Evolutionary conservation across 78 protist species (phyloP), one percentile per base, ranked within the genome.

Genomic region (Diacronema lutheri): DNA sequence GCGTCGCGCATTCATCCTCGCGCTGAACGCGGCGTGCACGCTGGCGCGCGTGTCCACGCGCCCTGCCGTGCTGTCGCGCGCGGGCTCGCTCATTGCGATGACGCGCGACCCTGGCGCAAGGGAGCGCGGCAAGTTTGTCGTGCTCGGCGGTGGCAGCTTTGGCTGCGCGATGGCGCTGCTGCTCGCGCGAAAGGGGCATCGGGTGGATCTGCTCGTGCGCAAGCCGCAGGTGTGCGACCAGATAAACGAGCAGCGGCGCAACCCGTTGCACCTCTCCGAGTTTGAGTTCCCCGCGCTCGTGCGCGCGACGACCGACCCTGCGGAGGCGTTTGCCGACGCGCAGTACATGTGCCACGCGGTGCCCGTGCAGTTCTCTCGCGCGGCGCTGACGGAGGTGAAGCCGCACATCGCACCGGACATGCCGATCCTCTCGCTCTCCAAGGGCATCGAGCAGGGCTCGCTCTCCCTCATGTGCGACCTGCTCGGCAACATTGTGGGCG

Each of bases 81-180:
- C n/a, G n/a, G n/a, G n/a, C n/a, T n/a, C n/a, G n/a, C n/a, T n/a
- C n/a, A n/a, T n/a, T n/a, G n/a, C n/a, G n/a, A n/a, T n/a, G n/a
- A n/a, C n/a, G n/a, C n/a, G n/a, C n/a, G n/a, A n/a, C n/a, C n/a
- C n/a, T n/a, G 50, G 50, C 50, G 50, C 50, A 44, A 7, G 50
- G 16, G 50, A 44, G 50, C 50, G 16, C 50, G 50, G 50, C 50
- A 65, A 65, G 16, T 12, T 85, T 38, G 74, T 82, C 50, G 84
- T 86, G 38, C 38, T 76, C 16, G 89, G 89, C 31, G 89, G 82
- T 7, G 89, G 89, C 10, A 31, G 55, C 21, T 86, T 86, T 16
- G 89, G 89, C 35, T 38, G 72, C 38, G 89, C 89, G 46, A 58
- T 86, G 60, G 80, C 89, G 33, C 26, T n/a, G 33, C 66, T 46